Evolutionary conservation across 2,329 filamentous ascomycete species (phyloP).

Genomic region (Colletotrichum melonis): DNA sequence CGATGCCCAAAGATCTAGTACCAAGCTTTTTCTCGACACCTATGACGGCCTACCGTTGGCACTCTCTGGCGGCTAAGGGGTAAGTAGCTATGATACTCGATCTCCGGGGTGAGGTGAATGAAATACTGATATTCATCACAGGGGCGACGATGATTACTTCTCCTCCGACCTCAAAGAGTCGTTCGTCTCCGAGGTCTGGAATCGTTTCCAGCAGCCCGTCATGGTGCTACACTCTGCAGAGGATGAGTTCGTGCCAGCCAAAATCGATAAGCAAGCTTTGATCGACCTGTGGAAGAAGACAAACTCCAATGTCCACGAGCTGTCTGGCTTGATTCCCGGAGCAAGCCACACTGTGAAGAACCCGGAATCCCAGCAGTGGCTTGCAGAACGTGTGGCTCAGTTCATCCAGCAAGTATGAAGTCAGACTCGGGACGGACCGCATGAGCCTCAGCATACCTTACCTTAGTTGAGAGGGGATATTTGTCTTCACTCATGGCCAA

Average conservation of each 20-base stretch:
- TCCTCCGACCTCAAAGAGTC: constrained; percentile 77
- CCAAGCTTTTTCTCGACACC: constrained; percentile 55
- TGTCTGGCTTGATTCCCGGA: constrained; percentile 65
- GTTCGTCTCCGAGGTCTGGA: constrained; percentile 73
- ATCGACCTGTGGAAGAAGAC: constrained; percentile 66
- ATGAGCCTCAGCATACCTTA: not conserved
- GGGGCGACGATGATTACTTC: constrained; percentile 88
- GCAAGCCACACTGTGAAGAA: constrained; percentile 63
- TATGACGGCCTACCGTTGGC: constrained; percentile 64
- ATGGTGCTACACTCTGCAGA: constrained; percentile 73
- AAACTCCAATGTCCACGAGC: constrained; percentile 57
- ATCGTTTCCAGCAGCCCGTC: constrained; percentile 67
- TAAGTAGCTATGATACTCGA: constrained; percentile 46
- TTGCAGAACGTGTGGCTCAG: constrained; percentile 57
- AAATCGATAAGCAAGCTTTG: constrained; percentile 67
- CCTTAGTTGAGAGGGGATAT: not conserved
- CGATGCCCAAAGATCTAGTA: constrained; percentile 62
- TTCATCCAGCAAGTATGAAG: constrained; percentile 52
- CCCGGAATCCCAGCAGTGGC: constrained; percentile 59
- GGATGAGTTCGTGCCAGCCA: constrained; percentile 73
- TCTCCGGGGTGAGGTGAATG: not conserved
- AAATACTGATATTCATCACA: constrained; percentile 39
- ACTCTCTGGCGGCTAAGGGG: constrained; percentile 62
- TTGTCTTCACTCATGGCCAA: not conserved
- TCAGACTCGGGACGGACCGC: not conserved